Percentiles rank a stretch among this genome's conserved stretches.
Evolutionary conservation across 179 eudicot genomes (phyloP).

Genomic region (Patellifolia procumbens): DNA sequence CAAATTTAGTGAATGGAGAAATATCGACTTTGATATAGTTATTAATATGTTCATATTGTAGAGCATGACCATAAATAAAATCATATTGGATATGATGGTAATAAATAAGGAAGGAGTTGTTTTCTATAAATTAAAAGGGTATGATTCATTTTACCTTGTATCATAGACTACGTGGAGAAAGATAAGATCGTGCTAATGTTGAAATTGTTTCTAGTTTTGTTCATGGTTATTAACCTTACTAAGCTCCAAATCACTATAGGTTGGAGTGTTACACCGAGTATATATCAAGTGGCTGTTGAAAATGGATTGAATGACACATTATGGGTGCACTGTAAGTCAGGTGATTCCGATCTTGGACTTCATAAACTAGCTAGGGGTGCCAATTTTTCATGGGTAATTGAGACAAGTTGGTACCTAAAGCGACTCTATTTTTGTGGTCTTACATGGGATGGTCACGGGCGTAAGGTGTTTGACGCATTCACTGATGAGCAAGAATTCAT

Average conservation of each 20-base stretch:
- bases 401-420: not conserved
- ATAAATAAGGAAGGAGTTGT: not conserved
- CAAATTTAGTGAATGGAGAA: too few relatives aligned
- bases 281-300: not conserved
- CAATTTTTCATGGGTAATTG: not conserved
- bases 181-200: not conserved
- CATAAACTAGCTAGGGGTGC: not conserved
- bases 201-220: not conserved
- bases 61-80: not conserved
- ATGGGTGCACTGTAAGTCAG: constrained; percentile 22
- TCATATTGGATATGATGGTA: not conserved
- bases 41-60: not conserved
- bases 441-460: constrained; percentile 3
- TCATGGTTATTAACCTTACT: not conserved
- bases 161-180: not conserved
- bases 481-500: constrained; percentile 9
- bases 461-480: constrained; percentile 15
- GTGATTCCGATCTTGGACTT: not conserved
- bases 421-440: constrained; percentile 5
- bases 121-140: not conserved
- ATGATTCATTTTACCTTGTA: not conserved
- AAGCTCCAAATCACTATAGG: not conserved
- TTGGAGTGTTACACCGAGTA: not conserved
- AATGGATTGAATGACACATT: constrained; percentile 1
- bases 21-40: not conserved